Conservation (phyloP, 345 rosid genomes). For the Lepidium africanum region DNA sequence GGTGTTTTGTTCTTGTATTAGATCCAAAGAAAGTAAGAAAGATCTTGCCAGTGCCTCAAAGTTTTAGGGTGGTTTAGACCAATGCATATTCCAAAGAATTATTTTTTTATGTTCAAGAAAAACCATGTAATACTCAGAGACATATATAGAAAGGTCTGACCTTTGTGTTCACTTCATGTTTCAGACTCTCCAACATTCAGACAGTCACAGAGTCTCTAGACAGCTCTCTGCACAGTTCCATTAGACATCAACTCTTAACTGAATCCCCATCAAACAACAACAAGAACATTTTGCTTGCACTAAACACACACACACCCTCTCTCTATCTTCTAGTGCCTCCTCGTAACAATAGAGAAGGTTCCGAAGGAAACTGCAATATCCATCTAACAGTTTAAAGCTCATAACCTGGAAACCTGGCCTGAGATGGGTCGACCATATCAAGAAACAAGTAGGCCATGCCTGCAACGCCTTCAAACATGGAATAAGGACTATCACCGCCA, state of each 20-base stretch:
- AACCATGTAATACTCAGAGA: conserved; percentile 7
- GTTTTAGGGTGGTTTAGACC: neutral
- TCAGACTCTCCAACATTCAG: conserved; percentile 6
- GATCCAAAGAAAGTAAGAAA: conserved; percentile 1
- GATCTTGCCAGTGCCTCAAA: neutral
- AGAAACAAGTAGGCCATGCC: conserved; percentile 58
- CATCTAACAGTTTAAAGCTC: conserved; percentile 32
- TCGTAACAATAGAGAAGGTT: neutral
- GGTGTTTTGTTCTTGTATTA: conserved; percentile 9
- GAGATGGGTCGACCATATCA: conserved; percentile 47
- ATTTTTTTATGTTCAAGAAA: neutral
- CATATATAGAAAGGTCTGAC: conserved; percentile 3
- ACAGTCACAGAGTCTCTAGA: neutral
- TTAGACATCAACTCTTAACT: neutral
- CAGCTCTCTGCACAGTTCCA: neutral
- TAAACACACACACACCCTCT: neutral
- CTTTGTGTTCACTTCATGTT: neutral
- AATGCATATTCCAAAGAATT: neutral
- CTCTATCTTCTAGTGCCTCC: neutral
- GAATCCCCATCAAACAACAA: neutral
- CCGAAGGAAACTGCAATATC: neutral
- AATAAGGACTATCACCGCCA: conserved; percentile 54
- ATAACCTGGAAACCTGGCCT: conserved; percentile 56
- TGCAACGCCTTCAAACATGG: conserved; percentile 61
- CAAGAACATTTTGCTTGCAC: neutral